phyloP scores from a whole-genome alignment of 495 filamentous ascomycete species.

The Xylaria curta region DNA sequence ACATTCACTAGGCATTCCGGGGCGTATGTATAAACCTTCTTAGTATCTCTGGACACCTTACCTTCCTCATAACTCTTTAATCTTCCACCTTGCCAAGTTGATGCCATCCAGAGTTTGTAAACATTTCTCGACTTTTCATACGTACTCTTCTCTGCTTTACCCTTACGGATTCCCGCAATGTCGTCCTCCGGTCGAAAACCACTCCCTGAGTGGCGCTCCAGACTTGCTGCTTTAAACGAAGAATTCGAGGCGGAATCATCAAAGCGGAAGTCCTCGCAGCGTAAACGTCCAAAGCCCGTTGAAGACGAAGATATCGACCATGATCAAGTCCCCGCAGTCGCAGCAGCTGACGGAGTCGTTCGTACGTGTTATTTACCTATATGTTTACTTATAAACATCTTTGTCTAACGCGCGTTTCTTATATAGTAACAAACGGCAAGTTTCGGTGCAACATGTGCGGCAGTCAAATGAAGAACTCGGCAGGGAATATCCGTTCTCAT shows the following conservation, averaged over 20 bases:
- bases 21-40: neutral
- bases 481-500: neutral
- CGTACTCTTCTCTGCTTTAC: neutral
- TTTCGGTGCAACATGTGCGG: slow-evolving; percentile 16
- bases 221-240: neutral
- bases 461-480: neutral
- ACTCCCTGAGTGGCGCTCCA: neutral
- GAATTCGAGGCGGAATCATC: neutral
- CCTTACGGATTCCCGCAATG: neutral
- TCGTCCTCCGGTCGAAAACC: neutral
- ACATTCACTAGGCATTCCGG: neutral
- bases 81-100: neutral
- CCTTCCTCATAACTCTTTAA: neutral
- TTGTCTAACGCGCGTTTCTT: neutral
- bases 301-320: neutral
- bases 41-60: neutral
- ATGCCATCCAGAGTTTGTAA: neutral
- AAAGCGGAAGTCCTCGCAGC: neutral
- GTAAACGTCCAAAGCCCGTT: neutral
- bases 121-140: neutral
- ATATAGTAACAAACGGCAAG: slow-evolving; percentile 11
- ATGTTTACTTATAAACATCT: too few species aligned
- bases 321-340: neutral
- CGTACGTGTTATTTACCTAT: neutral
- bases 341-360: neutral